phyloP scores from a whole-genome alignment of 306 rosid species.

The Dalbergia cochinchinensis region DNA sequence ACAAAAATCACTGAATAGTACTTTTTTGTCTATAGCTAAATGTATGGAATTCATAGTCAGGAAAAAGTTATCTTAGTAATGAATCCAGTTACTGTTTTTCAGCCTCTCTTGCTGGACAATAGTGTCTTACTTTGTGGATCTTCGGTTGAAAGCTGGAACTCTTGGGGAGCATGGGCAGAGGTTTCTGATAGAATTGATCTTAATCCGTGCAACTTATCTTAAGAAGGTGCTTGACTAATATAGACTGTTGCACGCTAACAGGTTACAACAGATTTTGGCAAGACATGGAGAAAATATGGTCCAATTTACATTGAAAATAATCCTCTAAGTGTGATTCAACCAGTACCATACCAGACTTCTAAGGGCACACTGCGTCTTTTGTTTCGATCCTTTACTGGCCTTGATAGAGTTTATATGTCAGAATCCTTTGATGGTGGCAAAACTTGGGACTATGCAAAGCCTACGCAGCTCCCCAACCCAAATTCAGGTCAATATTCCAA shows the following conservation, averaged over 20 bases:
- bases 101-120: conserved; percentile 91
- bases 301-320: conserved; percentile 75
- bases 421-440: conserved; percentile 85
- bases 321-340: conserved; percentile 86
- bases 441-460: conserved; percentile 76
- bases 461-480: conserved; percentile 88
- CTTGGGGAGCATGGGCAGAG: conserved; percentile 99
- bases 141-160: conserved; percentile 96
- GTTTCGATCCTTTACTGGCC: conserved; percentile 75
- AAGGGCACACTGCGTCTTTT: conserved; percentile 82
- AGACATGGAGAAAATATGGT: conserved; percentile 84
- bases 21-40: conserved; percentile 18
- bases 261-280: conserved; percentile 75
- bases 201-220: conserved; percentile 29
- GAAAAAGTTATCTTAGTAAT: not conserved
- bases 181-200: conserved; percentile 47
- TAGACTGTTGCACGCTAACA: conserved; percentile 49
- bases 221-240: conserved; percentile 33
- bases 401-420: conserved; percentile 70
- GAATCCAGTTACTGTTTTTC: conserved; percentile 37
- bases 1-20: conserved; percentile 25
- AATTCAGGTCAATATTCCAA: conserved; percentile 75
- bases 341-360: conserved; percentile 81
- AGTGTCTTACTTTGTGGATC: conserved; percentile 90
- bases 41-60: not conserved